Percentiles rank a stretch among this genome's conserved stretches.
These are phyloP conservation scores for Tulasnella sp. DNA, from an alignment of 768 basidiomycete species.

Conservation along the genomic window DNA sequence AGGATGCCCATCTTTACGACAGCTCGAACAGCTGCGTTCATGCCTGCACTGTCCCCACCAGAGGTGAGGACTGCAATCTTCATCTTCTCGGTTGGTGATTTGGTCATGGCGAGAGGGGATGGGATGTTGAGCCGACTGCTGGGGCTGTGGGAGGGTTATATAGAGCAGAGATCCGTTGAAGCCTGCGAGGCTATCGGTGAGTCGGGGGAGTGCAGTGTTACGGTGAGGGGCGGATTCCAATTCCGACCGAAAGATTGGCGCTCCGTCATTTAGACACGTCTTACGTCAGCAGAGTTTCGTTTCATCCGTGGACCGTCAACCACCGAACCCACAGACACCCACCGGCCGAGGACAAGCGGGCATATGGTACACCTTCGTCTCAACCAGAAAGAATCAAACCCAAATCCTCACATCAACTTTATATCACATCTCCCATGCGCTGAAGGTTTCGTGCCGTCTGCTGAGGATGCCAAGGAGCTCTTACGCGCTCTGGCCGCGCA, in stretches of 20 bases:
- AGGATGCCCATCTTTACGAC: constrained; percentile 89
- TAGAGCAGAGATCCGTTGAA: neutral
- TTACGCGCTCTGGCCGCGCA: constrained; percentile 75
- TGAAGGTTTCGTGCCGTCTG: constrained; percentile 28
- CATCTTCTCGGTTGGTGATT: constrained; percentile 40
- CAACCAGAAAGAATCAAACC: constrained; percentile 61
- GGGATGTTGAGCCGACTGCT: neutral
- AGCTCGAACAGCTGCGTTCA: constrained; percentile 91
- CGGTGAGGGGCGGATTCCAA: neutral
- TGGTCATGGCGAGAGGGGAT: neutral
- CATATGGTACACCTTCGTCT: constrained; percentile 66
- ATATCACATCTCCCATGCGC: constrained; percentile 50
- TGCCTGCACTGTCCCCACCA: constrained; percentile 96
- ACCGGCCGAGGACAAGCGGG: neutral
- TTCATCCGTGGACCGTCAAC: neutral
- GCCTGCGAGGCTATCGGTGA: neutral
- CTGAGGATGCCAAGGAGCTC: constrained; percentile 61
- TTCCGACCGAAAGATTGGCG: neutral
- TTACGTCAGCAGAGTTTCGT: neutral
- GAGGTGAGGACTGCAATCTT: constrained; percentile 92
- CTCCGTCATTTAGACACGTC: constrained; percentile 1
- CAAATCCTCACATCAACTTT: constrained; percentile 72
- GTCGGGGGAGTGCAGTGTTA: neutral
- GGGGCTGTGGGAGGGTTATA: neutral
- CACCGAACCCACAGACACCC: neutral